Conservation (phyloP, 1,139 yeast genomes). For the Eremothecium coryli region DNA sequence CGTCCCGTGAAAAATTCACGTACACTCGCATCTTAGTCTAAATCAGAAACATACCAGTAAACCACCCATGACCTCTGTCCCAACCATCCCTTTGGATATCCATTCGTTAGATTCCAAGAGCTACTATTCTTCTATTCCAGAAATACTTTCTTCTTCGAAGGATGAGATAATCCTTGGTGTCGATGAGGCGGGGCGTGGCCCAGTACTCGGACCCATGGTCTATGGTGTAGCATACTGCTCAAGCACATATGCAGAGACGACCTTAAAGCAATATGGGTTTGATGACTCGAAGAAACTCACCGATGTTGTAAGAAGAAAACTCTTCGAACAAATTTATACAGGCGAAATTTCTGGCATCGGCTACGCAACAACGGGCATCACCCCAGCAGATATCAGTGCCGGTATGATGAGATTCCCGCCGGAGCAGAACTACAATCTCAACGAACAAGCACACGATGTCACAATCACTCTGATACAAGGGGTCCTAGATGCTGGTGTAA, state of each 20-base stretch:
- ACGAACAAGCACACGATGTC: slow-evolving; percentile 93
- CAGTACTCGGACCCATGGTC: slow-evolving; percentile 96
- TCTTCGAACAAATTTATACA: slow-evolving; percentile 52
- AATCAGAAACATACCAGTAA: too few relatives aligned
- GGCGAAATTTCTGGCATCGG: slow-evolving; percentile 58
- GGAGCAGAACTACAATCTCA: slow-evolving; percentile 61
- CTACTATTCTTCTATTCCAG: slow-evolving; percentile 33
- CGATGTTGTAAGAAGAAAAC: slow-evolving; percentile 54
- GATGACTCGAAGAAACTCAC: slow-evolving; percentile 87
- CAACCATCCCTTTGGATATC: slow-evolving; percentile 1
- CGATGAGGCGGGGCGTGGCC: slow-evolving; percentile 98
- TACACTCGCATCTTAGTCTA: too few relatives aligned
- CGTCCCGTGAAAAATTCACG: too few relatives aligned
- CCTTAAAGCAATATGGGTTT: slow-evolving; percentile 60
- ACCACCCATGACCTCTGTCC: slow-evolving; percentile 1
- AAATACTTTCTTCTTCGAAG: slow-evolving; percentile 15
- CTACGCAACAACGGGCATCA: slow-evolving; percentile 78
- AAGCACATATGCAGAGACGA: slow-evolving; percentile 39
- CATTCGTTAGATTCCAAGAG: slow-evolving; percentile 27
- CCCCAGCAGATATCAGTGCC: slow-evolving; percentile 77
- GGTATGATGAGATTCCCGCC: slow-evolving; percentile 72
- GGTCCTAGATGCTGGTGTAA: slow-evolving; percentile 52
- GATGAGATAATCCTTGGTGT: slow-evolving; percentile 56
- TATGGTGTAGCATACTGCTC: slow-evolving; percentile 80
- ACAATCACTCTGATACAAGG: slow-evolving; percentile 68